Evolutionary conservation across 805 yeast genomes (phyloP).

Genomic region (Yarrowia sp.): DNA sequence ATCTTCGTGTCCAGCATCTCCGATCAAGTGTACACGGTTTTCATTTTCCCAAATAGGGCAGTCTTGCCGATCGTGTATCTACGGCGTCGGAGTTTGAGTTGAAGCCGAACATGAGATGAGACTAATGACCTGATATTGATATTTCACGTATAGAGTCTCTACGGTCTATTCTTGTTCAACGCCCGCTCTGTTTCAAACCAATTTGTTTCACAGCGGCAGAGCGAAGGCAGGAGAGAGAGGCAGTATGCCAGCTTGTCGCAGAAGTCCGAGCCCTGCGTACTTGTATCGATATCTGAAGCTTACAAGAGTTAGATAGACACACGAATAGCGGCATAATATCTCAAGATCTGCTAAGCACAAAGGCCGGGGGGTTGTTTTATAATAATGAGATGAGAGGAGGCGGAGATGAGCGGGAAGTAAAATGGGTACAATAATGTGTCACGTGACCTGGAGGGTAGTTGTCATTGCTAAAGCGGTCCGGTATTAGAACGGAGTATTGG

Average conservation of each 20-base stretch:
- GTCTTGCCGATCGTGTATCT: conserved; percentile 3
- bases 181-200: no score
- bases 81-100: conserved; percentile 19
- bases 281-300: neutral
- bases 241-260: neutral
- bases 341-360: neutral
- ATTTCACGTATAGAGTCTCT: no score
- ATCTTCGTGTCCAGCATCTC: conserved; percentile 8
- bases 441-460: no score
- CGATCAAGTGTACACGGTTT: neutral
- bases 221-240: no score
- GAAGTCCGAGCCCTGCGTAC: conserved; percentile 2
- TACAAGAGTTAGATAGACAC: neutral
- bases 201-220: no score
- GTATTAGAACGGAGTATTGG: no score
- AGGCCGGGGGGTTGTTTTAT: neutral
- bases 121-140: no score
- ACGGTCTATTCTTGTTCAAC: no score
- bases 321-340: conserved; percentile 7
- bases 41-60: conserved; percentile 6
- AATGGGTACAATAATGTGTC: no score
- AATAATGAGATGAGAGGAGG: neutral
- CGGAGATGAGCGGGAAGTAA: neutral
- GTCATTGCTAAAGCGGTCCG: no score
- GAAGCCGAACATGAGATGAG: neutral